These are phyloP conservation scores for Schizosaccharomyces osmophilus DNA, from an alignment of 805 yeast genomes.

Conservation along the genomic window DNA sequence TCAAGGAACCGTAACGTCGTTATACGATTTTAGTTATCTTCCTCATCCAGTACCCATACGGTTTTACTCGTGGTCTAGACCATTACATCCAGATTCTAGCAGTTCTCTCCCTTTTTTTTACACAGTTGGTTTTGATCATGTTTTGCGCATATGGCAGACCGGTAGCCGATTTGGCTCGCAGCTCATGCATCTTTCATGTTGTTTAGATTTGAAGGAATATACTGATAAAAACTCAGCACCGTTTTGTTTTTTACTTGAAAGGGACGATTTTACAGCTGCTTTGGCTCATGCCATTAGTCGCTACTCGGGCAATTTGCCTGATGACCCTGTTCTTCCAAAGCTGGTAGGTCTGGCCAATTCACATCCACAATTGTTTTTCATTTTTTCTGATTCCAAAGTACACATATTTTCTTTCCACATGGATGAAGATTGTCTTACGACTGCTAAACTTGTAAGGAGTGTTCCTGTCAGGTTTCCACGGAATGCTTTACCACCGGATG, in stretches of 20 bases:
- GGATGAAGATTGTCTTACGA: background rate
- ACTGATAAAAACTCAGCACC: constrained; percentile 2
- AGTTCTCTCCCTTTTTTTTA: constrained; percentile 27
- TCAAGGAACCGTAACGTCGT: constrained; percentile 29
- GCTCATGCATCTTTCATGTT: constrained; percentile 27
- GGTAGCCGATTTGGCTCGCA: constrained; percentile 9
- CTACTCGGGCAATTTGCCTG: background rate
- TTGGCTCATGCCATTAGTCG: constrained; percentile 10
- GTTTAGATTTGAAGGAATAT: constrained; percentile 13
- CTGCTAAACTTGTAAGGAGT: background rate
- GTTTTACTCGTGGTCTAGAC: constrained; percentile 31
- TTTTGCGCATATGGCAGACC: constrained; percentile 36
- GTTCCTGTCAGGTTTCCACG: background rate
- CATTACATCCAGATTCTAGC: constrained; percentile 14
- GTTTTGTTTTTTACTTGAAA: constrained; percentile 7
- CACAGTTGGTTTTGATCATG: constrained; percentile 35
- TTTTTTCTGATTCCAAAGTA: background rate
- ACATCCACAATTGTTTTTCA: background rate
- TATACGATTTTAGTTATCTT: constrained; percentile 44
- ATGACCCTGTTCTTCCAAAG: background rate
- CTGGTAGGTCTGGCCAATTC: background rate
- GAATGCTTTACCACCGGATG: background rate
- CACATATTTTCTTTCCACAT: background rate
- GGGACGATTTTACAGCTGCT: constrained; percentile 9
- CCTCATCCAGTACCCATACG: constrained; percentile 39